Evolutionary conservation across 2,329 filamentous ascomycete species (phyloP).

Genomic region (Podosphaera leucotricha): DNA sequence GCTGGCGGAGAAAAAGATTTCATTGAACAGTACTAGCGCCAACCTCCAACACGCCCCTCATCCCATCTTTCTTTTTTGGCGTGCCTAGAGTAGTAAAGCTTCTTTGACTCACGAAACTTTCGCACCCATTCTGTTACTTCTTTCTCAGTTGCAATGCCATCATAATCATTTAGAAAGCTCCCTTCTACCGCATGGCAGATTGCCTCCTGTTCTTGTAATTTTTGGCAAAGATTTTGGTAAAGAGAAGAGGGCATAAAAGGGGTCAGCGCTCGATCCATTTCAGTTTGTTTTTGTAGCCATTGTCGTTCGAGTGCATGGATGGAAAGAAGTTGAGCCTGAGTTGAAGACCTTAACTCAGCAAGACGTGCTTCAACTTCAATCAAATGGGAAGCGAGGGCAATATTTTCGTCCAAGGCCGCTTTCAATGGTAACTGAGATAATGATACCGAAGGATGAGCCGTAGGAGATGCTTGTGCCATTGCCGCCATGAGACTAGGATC

Average conservation of each 20-base stretch:
- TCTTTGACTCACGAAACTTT: constrained; percentile 57
- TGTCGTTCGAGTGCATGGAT: constrained; percentile 76
- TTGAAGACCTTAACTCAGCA: constrained; percentile 37
- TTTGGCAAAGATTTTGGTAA: constrained; percentile 57
- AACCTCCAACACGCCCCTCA: constrained; percentile 81
- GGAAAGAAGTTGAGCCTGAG: constrained; percentile 60
- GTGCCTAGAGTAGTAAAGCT: constrained; percentile 52
- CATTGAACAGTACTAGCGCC: constrained; percentile 27
- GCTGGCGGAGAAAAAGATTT: not conserved
- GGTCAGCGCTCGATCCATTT: constrained; percentile 65
- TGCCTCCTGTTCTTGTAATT: constrained; percentile 58
- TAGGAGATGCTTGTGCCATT: constrained; percentile 42
- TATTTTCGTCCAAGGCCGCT: constrained; percentile 44
- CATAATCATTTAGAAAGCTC: constrained; percentile 45
- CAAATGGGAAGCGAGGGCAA: constrained; percentile 41
- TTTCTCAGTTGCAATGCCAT: constrained; percentile 43
- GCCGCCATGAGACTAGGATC: constrained; percentile 44
- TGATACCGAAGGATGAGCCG: constrained; percentile 47
- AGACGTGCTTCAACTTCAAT: constrained; percentile 33
- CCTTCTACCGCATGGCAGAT: constrained; percentile 71
- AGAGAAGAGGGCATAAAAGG: constrained; percentile 71
- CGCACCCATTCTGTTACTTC: constrained; percentile 72
- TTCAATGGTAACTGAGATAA: constrained; percentile 41
- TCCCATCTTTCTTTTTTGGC: constrained; percentile 91
- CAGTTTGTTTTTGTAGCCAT: constrained; percentile 69